Evolutionary conservation across 441 rosid genomes (phyloP).

Genomic region (Populus tomentosa): DNA sequence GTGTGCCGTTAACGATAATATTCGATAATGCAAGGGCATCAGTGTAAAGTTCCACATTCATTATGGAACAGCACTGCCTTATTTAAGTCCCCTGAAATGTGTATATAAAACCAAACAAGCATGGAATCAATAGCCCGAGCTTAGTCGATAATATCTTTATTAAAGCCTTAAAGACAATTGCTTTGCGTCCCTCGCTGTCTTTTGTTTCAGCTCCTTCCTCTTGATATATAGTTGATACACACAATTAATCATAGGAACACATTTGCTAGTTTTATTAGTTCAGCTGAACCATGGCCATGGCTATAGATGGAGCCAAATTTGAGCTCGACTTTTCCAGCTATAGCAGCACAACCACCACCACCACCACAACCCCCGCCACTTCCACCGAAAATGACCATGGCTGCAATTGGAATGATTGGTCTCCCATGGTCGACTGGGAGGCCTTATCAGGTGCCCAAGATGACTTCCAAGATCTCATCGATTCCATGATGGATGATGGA

Average conservation of each 20-base stretch:
- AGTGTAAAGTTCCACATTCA: background rate
- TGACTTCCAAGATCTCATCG: slow-evolving; percentile 61
- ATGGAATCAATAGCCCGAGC: slow-evolving; percentile 18
- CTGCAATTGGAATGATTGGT: slow-evolving; percentile 52
- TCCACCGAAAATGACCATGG: slow-evolving; percentile 35
- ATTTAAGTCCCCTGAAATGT: slow-evolving; percentile 3
- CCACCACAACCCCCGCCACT: slow-evolving; percentile 31
- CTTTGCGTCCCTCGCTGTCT: slow-evolving; percentile 26
- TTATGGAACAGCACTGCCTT: background rate
- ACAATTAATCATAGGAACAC: background rate
- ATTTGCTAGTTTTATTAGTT: background rate
- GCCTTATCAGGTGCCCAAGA: slow-evolving; percentile 34
- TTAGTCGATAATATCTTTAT: slow-evolving; percentile 7
- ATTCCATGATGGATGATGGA: slow-evolving; percentile 50
- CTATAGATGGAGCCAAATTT: slow-evolving; percentile 28
- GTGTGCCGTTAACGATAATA: background rate
- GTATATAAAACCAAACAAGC: slow-evolving; percentile 22
- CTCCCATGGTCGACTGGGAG: slow-evolving; percentile 71
- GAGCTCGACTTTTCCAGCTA: slow-evolving; percentile 39
- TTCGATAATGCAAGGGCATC: slow-evolving; percentile 12
- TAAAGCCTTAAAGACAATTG: slow-evolving; percentile 7
- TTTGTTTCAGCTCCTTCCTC: slow-evolving; percentile 26
- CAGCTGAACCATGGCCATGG: slow-evolving; percentile 50
- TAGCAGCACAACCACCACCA: slow-evolving; percentile 26
- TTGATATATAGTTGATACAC: background rate